Evolutionary conservation across 768 basidiomycete species (phyloP).

Genomic region (Naganishia vishniacii): DNA sequence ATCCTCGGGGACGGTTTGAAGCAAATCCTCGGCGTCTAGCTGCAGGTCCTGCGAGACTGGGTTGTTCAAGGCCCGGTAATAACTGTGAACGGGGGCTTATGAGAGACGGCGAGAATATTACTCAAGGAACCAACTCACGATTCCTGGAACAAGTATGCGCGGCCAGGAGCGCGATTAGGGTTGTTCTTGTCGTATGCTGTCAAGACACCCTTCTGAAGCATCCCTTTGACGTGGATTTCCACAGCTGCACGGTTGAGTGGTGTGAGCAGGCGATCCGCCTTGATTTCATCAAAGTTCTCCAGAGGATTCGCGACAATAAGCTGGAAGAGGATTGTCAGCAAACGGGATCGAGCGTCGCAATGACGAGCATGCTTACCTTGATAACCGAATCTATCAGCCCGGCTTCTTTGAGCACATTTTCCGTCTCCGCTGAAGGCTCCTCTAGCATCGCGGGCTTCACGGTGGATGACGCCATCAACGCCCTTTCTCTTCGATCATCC

Average conservation of each 20-base stretch:
- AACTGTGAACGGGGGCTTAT: slow-evolving; percentile 30
- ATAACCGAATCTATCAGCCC: slow-evolving; percentile 63
- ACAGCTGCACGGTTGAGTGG: slow-evolving; percentile 55
- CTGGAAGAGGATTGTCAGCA: not conserved
- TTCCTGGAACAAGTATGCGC: slow-evolving; percentile 51
- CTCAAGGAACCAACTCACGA: not conserved
- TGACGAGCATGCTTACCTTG: slow-evolving; percentile 55
- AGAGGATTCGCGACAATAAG: slow-evolving; percentile 12
- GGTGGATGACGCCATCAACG: slow-evolving; percentile 48
- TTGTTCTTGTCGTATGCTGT: slow-evolving; percentile 50
- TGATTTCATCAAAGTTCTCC: slow-evolving; percentile 8
- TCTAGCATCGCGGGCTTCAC: slow-evolving; percentile 47
- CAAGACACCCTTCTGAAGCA: slow-evolving; percentile 73
- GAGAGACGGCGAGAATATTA: not conserved
- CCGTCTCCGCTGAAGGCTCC: slow-evolving; percentile 35
- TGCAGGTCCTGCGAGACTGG: slow-evolving; percentile 61
- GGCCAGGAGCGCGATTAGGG: slow-evolving; percentile 14
- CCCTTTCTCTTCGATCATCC: slow-evolving; percentile 35
- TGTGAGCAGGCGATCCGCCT: slow-evolving; percentile 29
- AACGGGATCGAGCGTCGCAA: too few relatives aligned
- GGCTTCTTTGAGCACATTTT: not conserved
- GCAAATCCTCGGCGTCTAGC: slow-evolving; percentile 64
- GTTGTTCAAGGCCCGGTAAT: slow-evolving; percentile 65
- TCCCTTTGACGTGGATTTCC: slow-evolving; percentile 56
- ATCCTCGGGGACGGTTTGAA: slow-evolving; percentile 56